These are phyloP conservation scores for Leucosporidium scottii DNA, from an alignment of 768 basidiomycete genomes.

Conservation along the genomic window DNA sequence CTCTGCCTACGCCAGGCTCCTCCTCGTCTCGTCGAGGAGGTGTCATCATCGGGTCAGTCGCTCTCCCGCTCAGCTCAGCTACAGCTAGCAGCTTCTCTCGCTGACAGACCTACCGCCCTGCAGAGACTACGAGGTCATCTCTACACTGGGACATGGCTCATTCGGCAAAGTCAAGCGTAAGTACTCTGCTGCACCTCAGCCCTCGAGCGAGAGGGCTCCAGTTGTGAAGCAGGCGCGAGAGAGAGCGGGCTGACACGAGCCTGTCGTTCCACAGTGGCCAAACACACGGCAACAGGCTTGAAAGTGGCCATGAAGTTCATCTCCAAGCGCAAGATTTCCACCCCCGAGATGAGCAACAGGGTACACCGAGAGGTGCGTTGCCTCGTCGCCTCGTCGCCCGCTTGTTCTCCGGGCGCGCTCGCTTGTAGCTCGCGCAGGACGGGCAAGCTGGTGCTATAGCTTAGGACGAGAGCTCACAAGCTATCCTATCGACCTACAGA, in stretches of 20 bases:
- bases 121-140: conserved; percentile 32
- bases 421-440: too few relatives aligned
- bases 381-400: too few relatives aligned
- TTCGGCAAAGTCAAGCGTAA: conserved; percentile 99
- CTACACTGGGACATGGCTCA: conserved; percentile 89
- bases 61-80: not conserved
- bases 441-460: too few relatives aligned
- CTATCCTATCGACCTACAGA: conserved; percentile 39
- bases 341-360: conserved; percentile 81
- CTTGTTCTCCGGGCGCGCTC: too few relatives aligned
- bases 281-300: conserved; percentile 87
- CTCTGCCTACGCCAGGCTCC: conserved; percentile 20
- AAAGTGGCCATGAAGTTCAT: conserved; percentile 97
- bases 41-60: conserved; percentile 18
- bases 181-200: conserved; percentile 40
- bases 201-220: not conserved
- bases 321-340: conserved; percentile 84
- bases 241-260: conserved; percentile 3
- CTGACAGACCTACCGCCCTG: not conserved
- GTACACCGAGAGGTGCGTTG: conserved; percentile 65
- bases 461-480: not conserved
- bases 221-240: not conserved
- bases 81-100: too few relatives aligned
- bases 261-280: conserved; percentile 59
- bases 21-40: not conserved